Evolutionary conservation across 1,284 basidiomycete species (phyloP), one percentile per base, ranked within the genome.

Genomic region (Vanrija humicola): DNA sequence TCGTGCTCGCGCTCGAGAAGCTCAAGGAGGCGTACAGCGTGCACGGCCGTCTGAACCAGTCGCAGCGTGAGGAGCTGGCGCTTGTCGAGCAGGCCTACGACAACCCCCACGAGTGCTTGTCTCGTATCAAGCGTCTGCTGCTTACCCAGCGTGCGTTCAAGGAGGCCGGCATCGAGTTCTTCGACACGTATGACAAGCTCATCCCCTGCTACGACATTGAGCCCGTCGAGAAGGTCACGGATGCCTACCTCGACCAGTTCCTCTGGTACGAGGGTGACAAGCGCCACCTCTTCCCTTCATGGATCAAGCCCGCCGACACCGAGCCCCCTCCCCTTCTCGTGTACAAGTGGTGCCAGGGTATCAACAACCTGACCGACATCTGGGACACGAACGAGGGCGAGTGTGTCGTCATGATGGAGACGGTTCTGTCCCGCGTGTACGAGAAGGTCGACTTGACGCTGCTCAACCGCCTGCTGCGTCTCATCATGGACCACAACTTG

Each of bases 121-220:
- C 93, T 7, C 89, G 94, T 57, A 96, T 98, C 81, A 98, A 98
- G 80, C 88, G 93, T 66, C 80, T 98, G 12, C 81, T 98, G 18
- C 81, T 97, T 49, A 97, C 93, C 0, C 94, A 97, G 76, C 88
- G 94, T 52, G 91, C 93, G 2, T 98, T 97, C 84, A 97, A 97
- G 80, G 94, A 98, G 75, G 80, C 90, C 38, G 94, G 94, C n/a
- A 94, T 98, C 63, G 81, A 80, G 70, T 80, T 80, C 73, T 80
- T 80, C 74, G 91, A 94, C 69, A 94, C 91, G 0, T 95, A 98
- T 70, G 93, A 96, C 81, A 96, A 94, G 76, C 84, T 97, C 65
- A 96, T 97, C 67, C 93, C 93, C 21, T 95, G 91, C 72, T 97
- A 98, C 74, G 94, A 97, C 69, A 96, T 98, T 61, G 93, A 97